phyloP scores from a whole-genome alignment of 2,329 filamentous ascomycete genomes.

The Neofusicoccum ribis region DNA sequence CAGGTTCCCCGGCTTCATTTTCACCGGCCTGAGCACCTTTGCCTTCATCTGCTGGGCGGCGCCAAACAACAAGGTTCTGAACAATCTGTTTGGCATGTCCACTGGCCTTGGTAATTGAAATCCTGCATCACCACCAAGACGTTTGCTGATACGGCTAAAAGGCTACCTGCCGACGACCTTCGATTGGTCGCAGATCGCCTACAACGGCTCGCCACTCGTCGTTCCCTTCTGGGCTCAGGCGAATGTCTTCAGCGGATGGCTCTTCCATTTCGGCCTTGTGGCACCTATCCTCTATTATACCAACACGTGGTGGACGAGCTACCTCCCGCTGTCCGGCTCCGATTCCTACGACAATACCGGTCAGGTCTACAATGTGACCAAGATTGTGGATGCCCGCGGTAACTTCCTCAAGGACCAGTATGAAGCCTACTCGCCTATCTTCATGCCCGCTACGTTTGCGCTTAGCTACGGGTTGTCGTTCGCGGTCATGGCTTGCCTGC shows the following conservation, averaged over 20 bases:
- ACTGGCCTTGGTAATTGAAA: conserved; percentile 23
- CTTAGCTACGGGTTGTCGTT: conserved; percentile 41
- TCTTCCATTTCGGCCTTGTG: conserved; percentile 35
- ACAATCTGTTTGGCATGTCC: conserved; percentile 30
- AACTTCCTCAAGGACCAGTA: conserved; percentile 40
- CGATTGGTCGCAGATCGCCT: conserved; percentile 29
- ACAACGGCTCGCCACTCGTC: conserved; percentile 26
- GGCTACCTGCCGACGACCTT: conserved; percentile 28
- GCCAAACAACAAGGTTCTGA: conserved; percentile 29
- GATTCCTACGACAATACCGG: conserved; percentile 67
- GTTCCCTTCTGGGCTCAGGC: conserved; percentile 38
- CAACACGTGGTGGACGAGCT: conserved; percentile 51
- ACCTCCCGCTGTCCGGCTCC: conserved; percentile 20
- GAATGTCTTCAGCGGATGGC: conserved; percentile 48
- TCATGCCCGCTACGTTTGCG: conserved; percentile 39
- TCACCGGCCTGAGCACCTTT: conserved; percentile 27
- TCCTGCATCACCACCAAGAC: too few species aligned
- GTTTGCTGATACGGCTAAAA: too few species aligned
- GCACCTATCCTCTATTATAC: conserved; percentile 49
- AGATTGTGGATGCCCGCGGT: conserved; percentile 32
- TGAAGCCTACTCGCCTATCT: conserved; percentile 42
- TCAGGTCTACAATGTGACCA: conserved; percentile 60
- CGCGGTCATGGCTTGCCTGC: conserved; percentile 31
- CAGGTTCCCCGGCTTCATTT: conserved; percentile 28
- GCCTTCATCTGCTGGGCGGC: conserved; percentile 31